Conservation (phyloP, 768 basidiomycete species). For the Cystobasidium tubakii region DNA sequence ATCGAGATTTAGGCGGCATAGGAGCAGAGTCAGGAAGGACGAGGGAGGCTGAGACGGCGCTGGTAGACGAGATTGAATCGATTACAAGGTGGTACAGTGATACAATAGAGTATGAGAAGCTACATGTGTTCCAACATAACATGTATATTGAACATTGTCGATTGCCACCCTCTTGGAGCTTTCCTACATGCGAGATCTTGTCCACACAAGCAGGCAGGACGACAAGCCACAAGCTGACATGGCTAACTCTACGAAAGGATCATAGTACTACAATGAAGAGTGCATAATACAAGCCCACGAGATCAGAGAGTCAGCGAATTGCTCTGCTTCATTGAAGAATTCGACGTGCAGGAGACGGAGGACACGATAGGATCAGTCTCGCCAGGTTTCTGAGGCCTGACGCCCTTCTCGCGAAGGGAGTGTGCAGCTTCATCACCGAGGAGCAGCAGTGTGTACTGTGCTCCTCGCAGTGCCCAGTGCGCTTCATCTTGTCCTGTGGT, state of each 20-base stretch:
- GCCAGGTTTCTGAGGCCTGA: constrained; percentile 14
- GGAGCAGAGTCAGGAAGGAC: neutral
- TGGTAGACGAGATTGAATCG: too few relatives aligned
- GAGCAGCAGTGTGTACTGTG: neutral
- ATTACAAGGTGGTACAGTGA: too few relatives aligned
- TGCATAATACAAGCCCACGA: too few relatives aligned
- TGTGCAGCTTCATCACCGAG: constrained; percentile 17
- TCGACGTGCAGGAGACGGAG: neutral
- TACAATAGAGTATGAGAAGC: too few relatives aligned
- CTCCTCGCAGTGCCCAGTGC: constrained; percentile 22
- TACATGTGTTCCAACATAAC: too few relatives aligned
- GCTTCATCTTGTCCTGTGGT: constrained; percentile 6
- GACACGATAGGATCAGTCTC: constrained; percentile 1
- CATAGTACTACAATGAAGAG: neutral
- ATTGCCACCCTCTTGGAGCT: too few relatives aligned
- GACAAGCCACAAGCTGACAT: too few relatives aligned
- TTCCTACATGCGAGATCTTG: too few relatives aligned
- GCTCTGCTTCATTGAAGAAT: neutral
- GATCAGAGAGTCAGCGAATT: neutral
- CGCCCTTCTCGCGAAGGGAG: constrained; percentile 6
- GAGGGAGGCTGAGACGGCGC: too few relatives aligned
- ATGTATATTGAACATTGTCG: too few relatives aligned
- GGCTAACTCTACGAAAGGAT: neutral
- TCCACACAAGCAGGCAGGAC: too few relatives aligned
- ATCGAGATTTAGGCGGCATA: neutral